phyloP scores from a whole-genome alignment of 2,329 filamentous ascomycete genomes.

The Hypoxylon sp. region DNA sequence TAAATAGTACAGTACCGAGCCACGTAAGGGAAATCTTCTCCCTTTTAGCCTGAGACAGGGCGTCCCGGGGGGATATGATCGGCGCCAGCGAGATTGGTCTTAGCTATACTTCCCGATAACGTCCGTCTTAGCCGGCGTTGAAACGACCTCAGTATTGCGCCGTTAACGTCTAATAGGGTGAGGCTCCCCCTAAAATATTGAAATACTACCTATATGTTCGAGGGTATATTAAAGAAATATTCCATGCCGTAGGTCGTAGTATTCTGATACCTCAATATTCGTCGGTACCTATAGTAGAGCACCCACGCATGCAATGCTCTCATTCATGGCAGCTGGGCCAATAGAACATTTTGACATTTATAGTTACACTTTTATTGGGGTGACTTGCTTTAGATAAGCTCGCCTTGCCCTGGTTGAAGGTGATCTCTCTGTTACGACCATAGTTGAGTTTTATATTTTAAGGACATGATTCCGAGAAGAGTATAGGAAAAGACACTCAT shows the following conservation, averaged over 20 bases:
- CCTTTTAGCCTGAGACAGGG: conserved; percentile 36
- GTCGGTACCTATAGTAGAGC: not conserved
- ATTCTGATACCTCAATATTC: conserved; percentile 2
- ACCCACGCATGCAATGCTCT: not conserved
- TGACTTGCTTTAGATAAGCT: not conserved
- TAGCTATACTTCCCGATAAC: conserved; percentile 9
- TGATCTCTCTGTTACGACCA: not conserved
- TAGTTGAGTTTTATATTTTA: not conserved
- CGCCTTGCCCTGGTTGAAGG: not conserved
- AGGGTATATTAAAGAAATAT: conserved; percentile 4
- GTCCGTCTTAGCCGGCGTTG: conserved; percentile 17
- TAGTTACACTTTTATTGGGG: too few relatives aligned
- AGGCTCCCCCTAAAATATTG: conserved; percentile 18
- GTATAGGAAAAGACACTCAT: not conserved
- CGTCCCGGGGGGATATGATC: conserved; percentile 20
- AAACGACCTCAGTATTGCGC: conserved; percentile 4
- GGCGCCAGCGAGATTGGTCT: conserved; percentile 25
- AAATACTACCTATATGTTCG: conserved; percentile 6
- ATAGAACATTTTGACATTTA: not conserved
- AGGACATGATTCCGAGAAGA: not conserved
- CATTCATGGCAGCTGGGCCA: not conserved
- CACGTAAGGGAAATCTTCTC: conserved; percentile 13
- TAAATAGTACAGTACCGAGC: conserved; percentile 8
- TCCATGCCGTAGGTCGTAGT: not conserved
- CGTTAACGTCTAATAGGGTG: conserved; percentile 8